Conservation (phyloP, 108 stramenopile species). For the Nitzschia sp. region DNA sequence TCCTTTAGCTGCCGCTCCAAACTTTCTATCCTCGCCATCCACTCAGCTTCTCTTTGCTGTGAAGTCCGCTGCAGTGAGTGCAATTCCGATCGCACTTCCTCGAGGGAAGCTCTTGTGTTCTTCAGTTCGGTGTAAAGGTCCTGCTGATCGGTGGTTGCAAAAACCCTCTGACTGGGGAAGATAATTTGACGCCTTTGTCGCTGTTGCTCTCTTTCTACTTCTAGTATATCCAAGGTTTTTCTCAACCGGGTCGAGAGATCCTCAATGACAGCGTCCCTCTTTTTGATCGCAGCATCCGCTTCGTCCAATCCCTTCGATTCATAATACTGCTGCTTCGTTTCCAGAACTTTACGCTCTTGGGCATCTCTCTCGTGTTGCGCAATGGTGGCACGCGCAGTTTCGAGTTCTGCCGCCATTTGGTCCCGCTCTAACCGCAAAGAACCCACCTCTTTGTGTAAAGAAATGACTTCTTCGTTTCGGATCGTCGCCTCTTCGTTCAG, state of each 20-base stretch:
- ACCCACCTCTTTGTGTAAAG: conserved; percentile 36
- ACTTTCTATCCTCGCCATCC: neutral
- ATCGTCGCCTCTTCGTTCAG: conserved; percentile 62
- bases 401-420: conserved; percentile 42
- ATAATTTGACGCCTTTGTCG: conserved; percentile 59
- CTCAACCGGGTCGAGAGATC: conserved; percentile 50
- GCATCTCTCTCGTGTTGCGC: conserved; percentile 42
- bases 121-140: conserved; percentile 3
- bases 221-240: conserved; percentile 42
- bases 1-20: conserved; percentile 3
- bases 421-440: conserved; percentile 56
- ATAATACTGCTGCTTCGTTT: conserved; percentile 34
- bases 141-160: neutral
- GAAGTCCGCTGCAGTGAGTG: neutral
- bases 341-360: conserved; percentile 30
- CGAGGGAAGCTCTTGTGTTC: neutral
- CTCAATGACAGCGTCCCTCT: conserved; percentile 47
- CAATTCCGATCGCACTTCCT: conserved; percentile 2
- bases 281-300: conserved; percentile 32
- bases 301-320: conserved; percentile 29
- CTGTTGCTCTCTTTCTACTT: conserved; percentile 40
- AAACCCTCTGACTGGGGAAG: conserved; percentile 32
- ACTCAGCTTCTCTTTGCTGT: conserved; percentile 5
- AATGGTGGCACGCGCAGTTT: conserved; percentile 42
- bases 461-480: conserved; percentile 51